Base-by-base conservation (phyloP, 2,329 filamentous ascomycete species). In the Amauroascus niger region DNA sequence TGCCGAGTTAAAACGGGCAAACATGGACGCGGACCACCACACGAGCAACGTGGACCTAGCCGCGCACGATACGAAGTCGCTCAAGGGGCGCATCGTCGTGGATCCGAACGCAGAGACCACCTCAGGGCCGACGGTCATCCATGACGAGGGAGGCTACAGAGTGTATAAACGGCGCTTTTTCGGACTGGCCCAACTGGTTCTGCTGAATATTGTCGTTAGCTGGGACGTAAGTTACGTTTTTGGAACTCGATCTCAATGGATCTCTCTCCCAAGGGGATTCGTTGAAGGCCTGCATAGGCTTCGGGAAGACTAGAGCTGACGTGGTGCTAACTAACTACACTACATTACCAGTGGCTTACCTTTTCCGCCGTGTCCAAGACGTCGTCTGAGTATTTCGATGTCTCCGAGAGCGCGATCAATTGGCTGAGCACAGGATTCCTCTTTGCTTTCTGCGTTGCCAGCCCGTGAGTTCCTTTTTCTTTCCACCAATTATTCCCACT, bases 291-390 rank as follows among this genome's bases (percentile, higher is more conserved):
- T n/a, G n/a, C n/a, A n/a, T n/a, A n/a, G n/a, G n/a, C n/a, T 30
- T 9, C 26, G 26, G 26, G 20, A 8, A 8, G 7, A 3, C 18
- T 8, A 14, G 24, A 6, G 50, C 54, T 57, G 40, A 52, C 48
- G 37, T 8, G n/a, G 26, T 49, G 22, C 28, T 26, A 53, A n/a
- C n/a, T n/a, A n/a, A n/a, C n/a, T n/a, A n/a, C n/a, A n/a, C n/a
- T n/a, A n/a, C n/a, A n/a, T n/a, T n/a, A n/a, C n/a, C 56, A 89
- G 87, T 97, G 91, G 91, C 80, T 97, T 62, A 93, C 89, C 6
- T 96, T 89, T 69, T 86, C 90, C 1, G 86, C 91, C 39, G 83
- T 95, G 30, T 88, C 88, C 1, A 79, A 79, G 32, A 81, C 84
- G 20, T 79, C 88, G 1, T 82, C 89, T 0, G 62, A 76, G 22